A percentile compares a stretch with the other conserved stretches of the same genome.
Conservation (phyloP, 805 yeast species). For the Metschnikowia similis region DNA sequence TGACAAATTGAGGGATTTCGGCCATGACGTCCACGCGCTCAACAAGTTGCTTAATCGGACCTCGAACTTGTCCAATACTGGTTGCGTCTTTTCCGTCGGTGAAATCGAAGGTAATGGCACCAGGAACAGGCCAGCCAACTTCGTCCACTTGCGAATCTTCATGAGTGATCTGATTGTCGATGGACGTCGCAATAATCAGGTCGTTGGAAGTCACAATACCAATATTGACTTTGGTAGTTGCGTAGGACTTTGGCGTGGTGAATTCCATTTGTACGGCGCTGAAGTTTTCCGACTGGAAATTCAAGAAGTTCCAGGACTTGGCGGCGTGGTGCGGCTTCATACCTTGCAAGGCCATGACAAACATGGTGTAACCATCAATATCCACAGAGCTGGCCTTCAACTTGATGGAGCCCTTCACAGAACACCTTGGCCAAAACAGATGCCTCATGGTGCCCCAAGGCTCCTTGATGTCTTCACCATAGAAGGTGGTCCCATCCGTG, state of each 20-base stretch:
- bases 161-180: slow-evolving; percentile 63
- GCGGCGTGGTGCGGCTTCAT: slow-evolving; percentile 99
- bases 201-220: slow-evolving; percentile 69
- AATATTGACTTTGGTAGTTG: slow-evolving; percentile 69
- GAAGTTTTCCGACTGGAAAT: slow-evolving; percentile 73
- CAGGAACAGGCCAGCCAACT: slow-evolving; percentile 91
- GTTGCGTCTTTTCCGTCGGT: slow-evolving; percentile 37
- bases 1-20: slow-evolving; percentile 91
- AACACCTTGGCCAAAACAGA: slow-evolving; percentile 91
- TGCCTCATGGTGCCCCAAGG: slow-evolving; percentile 99
- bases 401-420: slow-evolving; percentile 60
- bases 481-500: slow-evolving; percentile 75
- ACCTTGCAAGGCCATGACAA: slow-evolving; percentile 95
- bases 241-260: slow-evolving; percentile 90
- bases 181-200: slow-evolving; percentile 59
- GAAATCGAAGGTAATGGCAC: slow-evolving; percentile 53
- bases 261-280: slow-evolving; percentile 91
- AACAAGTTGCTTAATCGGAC: slow-evolving; percentile 57
- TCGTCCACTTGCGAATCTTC: slow-evolving; percentile 50
- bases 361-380: slow-evolving; percentile 61
- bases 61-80: slow-evolving; percentile 50
- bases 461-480: slow-evolving; percentile 75
- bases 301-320: slow-evolving; percentile 89
- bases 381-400: slow-evolving; percentile 34
- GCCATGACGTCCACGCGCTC: slow-evolving; percentile 98